Base-by-base conservation (phyloP, 164 flowering plant genomes). In the Aristolochia fimbriata region DNA sequence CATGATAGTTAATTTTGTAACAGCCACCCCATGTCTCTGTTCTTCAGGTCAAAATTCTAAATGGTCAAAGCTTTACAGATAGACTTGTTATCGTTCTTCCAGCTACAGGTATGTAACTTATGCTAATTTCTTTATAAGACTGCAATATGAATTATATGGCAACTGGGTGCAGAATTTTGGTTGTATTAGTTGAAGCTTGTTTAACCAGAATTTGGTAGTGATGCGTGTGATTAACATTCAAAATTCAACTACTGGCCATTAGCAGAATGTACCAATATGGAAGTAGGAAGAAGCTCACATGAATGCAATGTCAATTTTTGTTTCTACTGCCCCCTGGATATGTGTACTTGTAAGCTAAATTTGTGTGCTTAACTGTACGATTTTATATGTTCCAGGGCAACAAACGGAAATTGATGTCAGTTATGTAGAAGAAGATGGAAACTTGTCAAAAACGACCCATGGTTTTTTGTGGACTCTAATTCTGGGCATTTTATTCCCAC, bases 21-120 rank as follows among this genome's bases (percentile, higher is more conserved):
- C 12, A 10, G 43, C 43, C 23, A 30, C 0, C 20, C 50, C 17
- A 31, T 57, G 1, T 13, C 19, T 22, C 43, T 11, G 24, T 68
- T 6, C 55, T 60, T 60, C 81, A 87, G 90, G 80, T 91, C 62
- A 73, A 78, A 66, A 81, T 72, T 62, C 55, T 65, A 19, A 62
- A 63, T 61, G 56, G 68, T 12, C 65, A 74, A 62, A 78, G 65
- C 56, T 80, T 91, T 67, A 68, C 58, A 58, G 95, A 87, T 64
- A 81, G 71, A 68, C 68, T 91, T 47, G 59, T 70, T 62, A 65
- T 91, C 70, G 70, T 71, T 15, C 93, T 87, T 37, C 91, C 96
- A 46, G 81, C 87, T 58, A 87, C 72, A 33, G 96, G 94, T 87
- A 67, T 65, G 74, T 51, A 7, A 54, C 60, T 60, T 37, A 37